Base-by-base conservation (phyloP, 1,139 yeast genomes). In the Entelexis sorbosivorans region DNA sequence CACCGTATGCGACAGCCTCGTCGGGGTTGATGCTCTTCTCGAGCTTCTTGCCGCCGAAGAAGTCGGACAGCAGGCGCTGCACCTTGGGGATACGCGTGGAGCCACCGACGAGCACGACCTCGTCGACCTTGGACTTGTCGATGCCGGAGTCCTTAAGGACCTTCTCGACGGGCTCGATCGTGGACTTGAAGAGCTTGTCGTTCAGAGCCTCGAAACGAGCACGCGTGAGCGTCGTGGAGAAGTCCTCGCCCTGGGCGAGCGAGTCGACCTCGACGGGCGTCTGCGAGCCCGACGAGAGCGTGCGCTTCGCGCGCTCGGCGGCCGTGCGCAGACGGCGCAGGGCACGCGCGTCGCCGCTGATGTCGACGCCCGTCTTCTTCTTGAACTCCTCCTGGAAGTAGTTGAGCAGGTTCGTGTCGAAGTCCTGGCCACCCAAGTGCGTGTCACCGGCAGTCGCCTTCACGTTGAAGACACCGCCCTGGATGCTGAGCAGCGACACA, bases 1-100 rank as follows among this genome's bases (percentile, higher is more conserved):
- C 96, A 82, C 96, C 96, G 79, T 86, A 86, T 69, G 96, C 96
- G 74, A 86, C 95, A 70, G 95, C 95, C 78, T 86, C 95, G 79
- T 86, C 97, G 60, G 88, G 87, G 81, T 81, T 81, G 71, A 81
- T 81, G 60, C 83, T 81, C 79, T 82, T 83, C 78, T 83, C 84
- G 70, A 85, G 86, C 73, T 82, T 86, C 78, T 84, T 84, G 69
- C 94, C 94, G 72, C 83, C 84, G 72, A 84, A 84, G 81, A 76
- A 82, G 74, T 83, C 91, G 59, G 88, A 80, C 51, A 83, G 81
- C 72, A 83, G 76, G 73, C 82, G 83, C 75, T 84, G 94, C 64
- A 84, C 82, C 82, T 83, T 83, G 78, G 94, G 94, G 74, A 84
- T 84, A 80, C 94, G 84, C 71, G 94, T 84, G 58, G 94, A 84